Conservation (phyloP, 768 basidiomycete genomes). For the Tubosaeta sp. region DNA sequence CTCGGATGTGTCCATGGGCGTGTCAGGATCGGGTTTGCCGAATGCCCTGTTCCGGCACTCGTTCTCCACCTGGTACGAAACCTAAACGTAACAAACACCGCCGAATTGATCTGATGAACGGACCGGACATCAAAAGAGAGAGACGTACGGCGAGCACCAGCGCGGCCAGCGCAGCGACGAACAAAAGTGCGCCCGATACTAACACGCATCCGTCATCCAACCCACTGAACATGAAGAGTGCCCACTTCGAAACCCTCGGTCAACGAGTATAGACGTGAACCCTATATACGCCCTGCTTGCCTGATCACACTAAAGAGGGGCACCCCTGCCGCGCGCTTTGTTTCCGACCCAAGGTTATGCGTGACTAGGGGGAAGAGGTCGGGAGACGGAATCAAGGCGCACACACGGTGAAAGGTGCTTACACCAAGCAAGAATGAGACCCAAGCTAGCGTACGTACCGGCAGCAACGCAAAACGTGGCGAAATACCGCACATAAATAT, state of each 20-base stretch:
- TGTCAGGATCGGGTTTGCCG: conserved; percentile 45
- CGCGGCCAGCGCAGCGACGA: conserved; percentile 16
- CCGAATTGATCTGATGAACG: too few species aligned
- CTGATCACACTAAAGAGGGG: conserved; percentile 41
- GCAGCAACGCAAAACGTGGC: conserved; percentile 43
- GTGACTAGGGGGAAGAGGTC: conserved; percentile 27
- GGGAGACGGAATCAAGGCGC: background rate
- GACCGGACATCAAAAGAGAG: background rate
- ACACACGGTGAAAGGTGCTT: conserved; percentile 12
- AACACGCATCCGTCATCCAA: background rate
- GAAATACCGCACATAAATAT: conserved; percentile 38
- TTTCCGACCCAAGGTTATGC: conserved; percentile 44
- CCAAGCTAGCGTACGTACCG: conserved; percentile 44
- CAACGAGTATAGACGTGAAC: conserved; percentile 40
- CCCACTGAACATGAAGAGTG: background rate
- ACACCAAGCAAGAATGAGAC: conserved; percentile 48
- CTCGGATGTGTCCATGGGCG: conserved; percentile 58
- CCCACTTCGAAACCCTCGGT: conserved; percentile 28
- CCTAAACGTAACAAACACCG: conserved; percentile 17
- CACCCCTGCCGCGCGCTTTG: conserved; percentile 40
- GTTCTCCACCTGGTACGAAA: conserved; percentile 64
- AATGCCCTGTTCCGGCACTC: conserved; percentile 47
- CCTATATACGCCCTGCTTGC: conserved; percentile 38
- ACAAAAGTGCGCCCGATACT: conserved; percentile 25
- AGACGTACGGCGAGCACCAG: conserved; percentile 19